These are phyloP conservation scores for Solanum sparsipilum DNA, from an alignment of 257 asterid species.

Conservation along the genomic window DNA sequence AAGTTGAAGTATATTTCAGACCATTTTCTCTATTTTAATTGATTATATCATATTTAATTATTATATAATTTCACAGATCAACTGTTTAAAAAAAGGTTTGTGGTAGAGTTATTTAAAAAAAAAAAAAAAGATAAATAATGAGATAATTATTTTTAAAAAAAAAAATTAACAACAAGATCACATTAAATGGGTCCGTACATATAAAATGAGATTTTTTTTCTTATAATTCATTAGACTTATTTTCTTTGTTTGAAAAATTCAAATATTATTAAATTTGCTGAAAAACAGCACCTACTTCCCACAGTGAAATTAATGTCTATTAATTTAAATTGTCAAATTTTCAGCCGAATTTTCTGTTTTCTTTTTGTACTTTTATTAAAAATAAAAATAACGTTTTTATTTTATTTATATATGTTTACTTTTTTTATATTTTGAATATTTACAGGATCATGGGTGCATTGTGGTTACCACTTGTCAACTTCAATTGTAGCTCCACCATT, in stretches of 20 bases:
- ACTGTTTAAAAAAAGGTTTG: too few relatives aligned
- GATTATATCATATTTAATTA: too few relatives aligned
- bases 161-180: neutral
- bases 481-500: slow-evolving; percentile 84
- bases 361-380: neutral
- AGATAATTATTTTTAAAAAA: neutral
- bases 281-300: neutral
- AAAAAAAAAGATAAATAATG: too few relatives aligned
- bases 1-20: too few relatives aligned
- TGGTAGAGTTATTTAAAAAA: too few relatives aligned
- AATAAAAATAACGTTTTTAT: too few relatives aligned
- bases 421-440: neutral
- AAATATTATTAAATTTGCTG: neutral
- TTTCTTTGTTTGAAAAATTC: neutral
- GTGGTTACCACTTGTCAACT: slow-evolving; percentile 84
- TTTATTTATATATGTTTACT: neutral
- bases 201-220: neutral
- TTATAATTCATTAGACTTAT: neutral
- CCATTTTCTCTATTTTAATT: too few relatives aligned
- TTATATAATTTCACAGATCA: too few relatives aligned
- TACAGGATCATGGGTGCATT: slow-evolving; percentile 73
- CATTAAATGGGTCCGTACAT: neutral
- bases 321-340: neutral
- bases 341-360: neutral
- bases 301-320: neutral